Evolutionary conservation across 2,329 filamentous ascomycete genomes (phyloP).

Genomic region (Onygenales sp.): DNA sequence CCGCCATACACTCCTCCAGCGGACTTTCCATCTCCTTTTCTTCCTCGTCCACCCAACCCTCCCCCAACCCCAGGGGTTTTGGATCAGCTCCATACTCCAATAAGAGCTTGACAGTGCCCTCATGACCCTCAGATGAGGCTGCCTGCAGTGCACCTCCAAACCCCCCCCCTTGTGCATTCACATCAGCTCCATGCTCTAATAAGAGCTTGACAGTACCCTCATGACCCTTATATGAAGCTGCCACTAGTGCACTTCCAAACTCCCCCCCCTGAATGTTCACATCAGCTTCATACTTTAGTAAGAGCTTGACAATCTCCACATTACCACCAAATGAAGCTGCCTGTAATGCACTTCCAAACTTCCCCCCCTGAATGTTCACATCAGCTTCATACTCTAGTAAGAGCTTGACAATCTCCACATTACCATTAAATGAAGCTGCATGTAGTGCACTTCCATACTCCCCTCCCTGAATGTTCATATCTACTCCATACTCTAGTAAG

Average conservation of each 20-base stretch:
- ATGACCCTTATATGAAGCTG: background rate
- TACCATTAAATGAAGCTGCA: background rate
- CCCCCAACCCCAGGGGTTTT: background rate
- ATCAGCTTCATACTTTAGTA: slow-evolving; percentile 8
- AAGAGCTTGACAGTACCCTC: background rate
- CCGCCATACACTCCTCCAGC: too few species aligned
- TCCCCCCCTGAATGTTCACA: background rate
- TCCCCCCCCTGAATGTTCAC: background rate
- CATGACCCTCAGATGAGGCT: background rate
- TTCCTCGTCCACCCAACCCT: too few species aligned
- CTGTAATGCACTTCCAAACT: background rate
- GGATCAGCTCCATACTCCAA: background rate
- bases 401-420: background rate
- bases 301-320: background rate
- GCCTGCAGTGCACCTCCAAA: background rate
- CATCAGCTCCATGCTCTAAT: background rate
- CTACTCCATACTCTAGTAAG: background rate
- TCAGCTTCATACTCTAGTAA: background rate
- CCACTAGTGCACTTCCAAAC: background rate
- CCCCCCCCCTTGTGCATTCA: background rate
- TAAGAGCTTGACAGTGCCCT: background rate
- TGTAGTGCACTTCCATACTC: background rate
- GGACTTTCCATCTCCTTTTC: accelerated
- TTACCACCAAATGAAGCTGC: background rate
- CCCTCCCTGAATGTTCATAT: background rate